phyloP scores from a whole-genome alignment of 768 basidiomycete species.

The Tylopilus subfusipes region DNA sequence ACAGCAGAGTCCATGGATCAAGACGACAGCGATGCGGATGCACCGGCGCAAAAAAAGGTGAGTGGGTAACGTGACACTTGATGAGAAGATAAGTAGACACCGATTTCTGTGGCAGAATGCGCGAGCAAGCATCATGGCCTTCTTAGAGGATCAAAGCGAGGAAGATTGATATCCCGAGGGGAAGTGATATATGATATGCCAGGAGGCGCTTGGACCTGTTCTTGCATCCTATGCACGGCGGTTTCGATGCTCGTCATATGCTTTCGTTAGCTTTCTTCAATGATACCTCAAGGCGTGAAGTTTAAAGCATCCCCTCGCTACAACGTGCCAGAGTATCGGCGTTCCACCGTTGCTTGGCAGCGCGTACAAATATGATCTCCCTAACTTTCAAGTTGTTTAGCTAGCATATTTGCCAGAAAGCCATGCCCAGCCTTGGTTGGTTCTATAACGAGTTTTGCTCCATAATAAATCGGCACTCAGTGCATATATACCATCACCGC shows the following conservation, averaged over 20 bases:
- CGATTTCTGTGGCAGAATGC: slow-evolving; percentile 38
- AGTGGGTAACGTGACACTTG: slow-evolving; percentile 7
- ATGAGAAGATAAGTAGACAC: neutral
- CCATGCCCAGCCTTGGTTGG: neutral
- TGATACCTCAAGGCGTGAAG: neutral
- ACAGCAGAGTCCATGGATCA: slow-evolving; percentile 32
- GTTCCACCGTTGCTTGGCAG: neutral
- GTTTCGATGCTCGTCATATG: neutral
- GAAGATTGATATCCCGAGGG: slow-evolving; percentile 31
- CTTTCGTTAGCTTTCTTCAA: neutral
- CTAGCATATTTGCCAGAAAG: no score
- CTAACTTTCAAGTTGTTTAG: neutral
- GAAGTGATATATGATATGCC: neutral
- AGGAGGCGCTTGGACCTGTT: neutral
- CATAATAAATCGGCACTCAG: slow-evolving; percentile 5
- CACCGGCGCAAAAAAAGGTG: slow-evolving; percentile 44
- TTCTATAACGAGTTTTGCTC: slow-evolving; percentile 13
- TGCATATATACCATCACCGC: slow-evolving; percentile 7
- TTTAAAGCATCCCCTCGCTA: neutral
- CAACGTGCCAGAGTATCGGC: neutral
- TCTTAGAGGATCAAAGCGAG: slow-evolving; percentile 70
- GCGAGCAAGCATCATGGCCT: slow-evolving; percentile 63
- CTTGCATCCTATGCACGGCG: neutral
- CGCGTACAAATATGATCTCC: no score
- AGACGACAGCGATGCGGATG: slow-evolving; percentile 30